A percentile compares a stretch with the other conserved stretches of the same genome.
Evolutionary conservation across 1,284 basidiomycete species (phyloP).

Genomic region (Phellopilus nigrolimitatus): DNA sequence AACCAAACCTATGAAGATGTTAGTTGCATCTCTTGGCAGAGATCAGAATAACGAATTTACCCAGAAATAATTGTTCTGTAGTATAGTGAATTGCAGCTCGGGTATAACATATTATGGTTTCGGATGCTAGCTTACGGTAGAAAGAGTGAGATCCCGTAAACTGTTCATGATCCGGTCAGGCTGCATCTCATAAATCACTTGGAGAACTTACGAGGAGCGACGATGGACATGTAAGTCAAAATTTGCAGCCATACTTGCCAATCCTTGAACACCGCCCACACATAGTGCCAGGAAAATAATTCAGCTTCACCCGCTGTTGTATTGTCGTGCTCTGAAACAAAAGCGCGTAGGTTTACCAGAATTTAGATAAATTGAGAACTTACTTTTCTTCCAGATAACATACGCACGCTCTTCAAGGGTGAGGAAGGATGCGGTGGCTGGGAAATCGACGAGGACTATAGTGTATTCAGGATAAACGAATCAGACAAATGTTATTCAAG

Average conservation of each 20-base stretch:
- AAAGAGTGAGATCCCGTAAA: conserved; percentile 48
- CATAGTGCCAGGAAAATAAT: conserved; percentile 46
- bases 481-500: not conserved
- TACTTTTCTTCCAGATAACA: conserved; percentile 60
- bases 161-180: not conserved
- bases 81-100: not conserved
- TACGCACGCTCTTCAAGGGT: conserved; percentile 48
- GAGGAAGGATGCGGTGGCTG: conserved; percentile 51
- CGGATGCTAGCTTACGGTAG: conserved; percentile 57
- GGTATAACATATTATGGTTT: too few relatives aligned
- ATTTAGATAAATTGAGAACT: conserved; percentile 18
- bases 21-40: not conserved
- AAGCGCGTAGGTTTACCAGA: not conserved
- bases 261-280: conserved; percentile 50
- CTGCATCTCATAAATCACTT: not conserved
- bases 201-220: conserved; percentile 48
- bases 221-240: conserved; percentile 56
- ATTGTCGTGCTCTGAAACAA: conserved; percentile 54
- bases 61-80: conserved; percentile 48
- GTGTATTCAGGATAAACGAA: not conserved
- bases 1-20: conserved; percentile 44
- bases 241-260: conserved; percentile 65
- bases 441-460: conserved; percentile 54
- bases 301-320: conserved; percentile 65
- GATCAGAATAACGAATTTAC: conserved; percentile 26